Percentiles rank a stretch among this genome's conserved stretches.
These are phyloP conservation scores for Vicia villosa DNA, from an alignment of 306 rosid genomes.

Conservation along the genomic window DNA sequence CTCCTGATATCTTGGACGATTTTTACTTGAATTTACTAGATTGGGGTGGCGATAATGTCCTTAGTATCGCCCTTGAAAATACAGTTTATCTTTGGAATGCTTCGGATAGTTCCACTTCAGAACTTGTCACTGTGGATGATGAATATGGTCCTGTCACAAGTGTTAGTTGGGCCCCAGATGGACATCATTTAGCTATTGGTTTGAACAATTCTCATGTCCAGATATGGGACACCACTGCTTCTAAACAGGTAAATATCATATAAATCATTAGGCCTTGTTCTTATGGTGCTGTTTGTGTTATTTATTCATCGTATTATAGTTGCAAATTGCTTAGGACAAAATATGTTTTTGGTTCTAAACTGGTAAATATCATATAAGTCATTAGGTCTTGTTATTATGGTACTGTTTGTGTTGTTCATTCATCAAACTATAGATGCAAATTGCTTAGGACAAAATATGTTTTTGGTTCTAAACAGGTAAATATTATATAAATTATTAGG, in stretches of 20 bases:
- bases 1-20: conserved; percentile 74
- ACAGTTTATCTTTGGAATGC: conserved; percentile 77
- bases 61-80: conserved; percentile 66
- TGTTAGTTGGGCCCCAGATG: conserved; percentile 83
- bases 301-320: neutral
- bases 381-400: neutral
- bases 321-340: neutral
- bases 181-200: conserved; percentile 71
- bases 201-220: conserved; percentile 73
- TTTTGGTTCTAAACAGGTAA: conserved; percentile 47
- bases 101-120: conserved; percentile 57
- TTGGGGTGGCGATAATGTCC: conserved; percentile 69
- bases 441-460: neutral
- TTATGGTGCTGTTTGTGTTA: neutral
- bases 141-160: conserved; percentile 75
- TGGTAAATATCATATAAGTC: conserved; percentile 40
- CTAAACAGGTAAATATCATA: conserved; percentile 46
- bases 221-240: conserved; percentile 67
- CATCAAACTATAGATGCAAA: neutral
- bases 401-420: neutral
- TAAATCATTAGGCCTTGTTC: neutral
- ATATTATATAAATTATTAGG: neutral
- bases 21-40: conserved; percentile 74
- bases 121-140: conserved; percentile 64
- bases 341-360: conserved; percentile 21